Conservation (phyloP, 2,329 filamentous ascomycete species). For the Aspergillus pseudoterreus region DNA sequence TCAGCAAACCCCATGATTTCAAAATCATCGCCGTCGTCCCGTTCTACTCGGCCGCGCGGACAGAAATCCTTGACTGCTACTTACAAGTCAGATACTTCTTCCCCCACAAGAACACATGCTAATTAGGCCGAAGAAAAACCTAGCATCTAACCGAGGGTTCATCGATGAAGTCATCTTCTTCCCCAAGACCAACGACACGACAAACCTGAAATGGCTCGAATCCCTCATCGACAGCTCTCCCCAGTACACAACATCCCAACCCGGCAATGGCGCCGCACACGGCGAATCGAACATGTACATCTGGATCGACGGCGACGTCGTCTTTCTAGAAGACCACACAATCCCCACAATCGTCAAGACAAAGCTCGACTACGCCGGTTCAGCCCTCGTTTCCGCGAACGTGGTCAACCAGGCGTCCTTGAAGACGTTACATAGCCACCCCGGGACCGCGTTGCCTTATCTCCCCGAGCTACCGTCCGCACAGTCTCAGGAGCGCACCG, state of each 20-base stretch:
- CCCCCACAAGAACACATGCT: neutral
- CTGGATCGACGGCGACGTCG: constrained; percentile 43
- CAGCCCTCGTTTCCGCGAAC: constrained; percentile 53
- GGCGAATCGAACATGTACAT: constrained; percentile 33
- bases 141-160: constrained; percentile 37
- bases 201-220: constrained; percentile 36
- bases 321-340: constrained; percentile 43
- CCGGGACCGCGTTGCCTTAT: constrained; percentile 52
- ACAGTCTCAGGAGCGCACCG: constrained; percentile 12
- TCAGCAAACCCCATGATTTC: constrained; percentile 32
- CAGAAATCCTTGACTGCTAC: constrained; percentile 42
- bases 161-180: constrained; percentile 44
- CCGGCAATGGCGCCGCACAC: constrained; percentile 10
- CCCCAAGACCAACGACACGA: constrained; percentile 33
- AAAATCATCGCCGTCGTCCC: constrained; percentile 40
- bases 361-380: constrained; percentile 49
- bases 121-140: constrained; percentile 29
- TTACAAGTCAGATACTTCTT: constrained; percentile 26
- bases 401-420: constrained; percentile 56
- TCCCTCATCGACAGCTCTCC: constrained; percentile 25
- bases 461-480: constrained; percentile 43
- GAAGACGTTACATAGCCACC: constrained; percentile 53
- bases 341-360: constrained; percentile 54
- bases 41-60: constrained; percentile 30
- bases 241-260: constrained; percentile 24